These are phyloP conservation scores for Protomyces inouyei DNA, from an alignment of 1,139 yeast genomes.

Conservation along the genomic window DNA sequence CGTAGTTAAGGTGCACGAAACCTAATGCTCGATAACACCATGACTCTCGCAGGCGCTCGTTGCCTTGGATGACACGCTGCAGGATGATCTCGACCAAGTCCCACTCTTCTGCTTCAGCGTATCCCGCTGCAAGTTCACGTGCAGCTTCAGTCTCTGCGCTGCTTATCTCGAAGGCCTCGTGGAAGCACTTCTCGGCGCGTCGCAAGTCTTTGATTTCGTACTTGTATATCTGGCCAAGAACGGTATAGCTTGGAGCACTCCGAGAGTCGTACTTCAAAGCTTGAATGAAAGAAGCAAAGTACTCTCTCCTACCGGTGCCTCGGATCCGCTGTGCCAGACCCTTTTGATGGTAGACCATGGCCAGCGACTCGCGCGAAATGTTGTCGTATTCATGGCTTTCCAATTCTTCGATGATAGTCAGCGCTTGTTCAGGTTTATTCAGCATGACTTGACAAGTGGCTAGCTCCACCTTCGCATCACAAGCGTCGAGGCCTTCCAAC, in stretches of 20 bases:
- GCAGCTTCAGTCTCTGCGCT: conserved; percentile 73
- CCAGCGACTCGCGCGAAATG: not conserved
- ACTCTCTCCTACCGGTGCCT: not conserved
- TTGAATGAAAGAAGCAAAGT: conserved; percentile 48
- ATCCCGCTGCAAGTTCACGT: conserved; percentile 59
- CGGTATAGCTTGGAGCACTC: conserved; percentile 48
- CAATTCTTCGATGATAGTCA: conserved; percentile 44
- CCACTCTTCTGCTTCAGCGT: conserved; percentile 72
- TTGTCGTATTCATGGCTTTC: not conserved
- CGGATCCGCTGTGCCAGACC: not conserved
- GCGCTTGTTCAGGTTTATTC: conserved; percentile 52
- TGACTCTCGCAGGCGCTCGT: conserved; percentile 40
- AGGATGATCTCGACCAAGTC: conserved; percentile 74
- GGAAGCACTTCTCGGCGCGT: conserved; percentile 81
- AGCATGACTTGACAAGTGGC: conserved; percentile 72
- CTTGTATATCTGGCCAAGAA: conserved; percentile 67
- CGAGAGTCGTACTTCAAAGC: conserved; percentile 42
- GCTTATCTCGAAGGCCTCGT: conserved; percentile 84
- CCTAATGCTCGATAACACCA: conserved; percentile 94
- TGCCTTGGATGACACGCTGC: conserved; percentile 21
- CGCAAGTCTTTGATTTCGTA: conserved; percentile 53
- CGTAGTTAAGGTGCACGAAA: conserved; percentile 51
- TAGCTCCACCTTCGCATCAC: conserved; percentile 46
- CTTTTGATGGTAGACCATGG: conserved; percentile 2
- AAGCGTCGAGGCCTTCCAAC: not conserved